These are phyloP conservation scores for Neoascochyta sp. DNA, from an alignment of 2,329 filamentous ascomycete genomes.

Conservation along the genomic window DNA sequence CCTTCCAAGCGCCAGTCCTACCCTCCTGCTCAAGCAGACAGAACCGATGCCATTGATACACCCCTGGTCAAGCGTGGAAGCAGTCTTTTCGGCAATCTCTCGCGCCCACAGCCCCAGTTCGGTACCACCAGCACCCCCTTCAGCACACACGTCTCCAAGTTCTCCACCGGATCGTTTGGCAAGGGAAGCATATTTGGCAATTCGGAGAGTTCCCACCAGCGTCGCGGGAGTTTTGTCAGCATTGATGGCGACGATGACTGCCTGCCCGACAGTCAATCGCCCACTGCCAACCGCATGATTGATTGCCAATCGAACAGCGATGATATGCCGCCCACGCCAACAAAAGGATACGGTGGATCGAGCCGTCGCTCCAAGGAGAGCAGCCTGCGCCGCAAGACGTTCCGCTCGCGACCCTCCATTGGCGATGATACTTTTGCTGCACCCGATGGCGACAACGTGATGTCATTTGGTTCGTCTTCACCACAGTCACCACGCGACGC, in stretches of 20 bases:
- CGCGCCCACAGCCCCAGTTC: slow-evolving; percentile 68
- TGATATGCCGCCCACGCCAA: slow-evolving; percentile 90
- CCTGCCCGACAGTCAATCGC: slow-evolving; percentile 47
- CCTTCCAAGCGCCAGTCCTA: slow-evolving; percentile 88
- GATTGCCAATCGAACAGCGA: slow-evolving; percentile 60
- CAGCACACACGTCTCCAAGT: slow-evolving; percentile 58
- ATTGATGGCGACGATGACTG: slow-evolving; percentile 70
- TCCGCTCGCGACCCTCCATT: slow-evolving; percentile 45
- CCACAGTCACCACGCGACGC: slow-evolving; percentile 77
- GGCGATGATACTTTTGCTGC: slow-evolving; percentile 47
- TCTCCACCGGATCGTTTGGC: slow-evolving; percentile 65
- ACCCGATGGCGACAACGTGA: slow-evolving; percentile 28
- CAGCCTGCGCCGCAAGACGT: slow-evolving; percentile 50
- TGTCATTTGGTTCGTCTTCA: slow-evolving; percentile 58
- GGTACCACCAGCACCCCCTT: slow-evolving; percentile 80
- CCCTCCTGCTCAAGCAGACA: slow-evolving; percentile 54
- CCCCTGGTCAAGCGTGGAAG: slow-evolving; percentile 37
- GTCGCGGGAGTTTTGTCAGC: slow-evolving; percentile 71
- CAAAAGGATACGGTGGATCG: slow-evolving; percentile 61
- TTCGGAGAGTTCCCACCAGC: slow-evolving; percentile 49
- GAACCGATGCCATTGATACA: slow-evolving; percentile 38
- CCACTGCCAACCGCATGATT: slow-evolving; percentile 50
- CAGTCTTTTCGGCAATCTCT: slow-evolving; percentile 60
- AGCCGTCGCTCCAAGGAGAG: slow-evolving; percentile 48
- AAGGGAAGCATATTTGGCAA: slow-evolving; percentile 62